Base-by-base conservation (phyloP, 768 basidiomycete species). In the Brasilioporus rufonigricans region DNA sequence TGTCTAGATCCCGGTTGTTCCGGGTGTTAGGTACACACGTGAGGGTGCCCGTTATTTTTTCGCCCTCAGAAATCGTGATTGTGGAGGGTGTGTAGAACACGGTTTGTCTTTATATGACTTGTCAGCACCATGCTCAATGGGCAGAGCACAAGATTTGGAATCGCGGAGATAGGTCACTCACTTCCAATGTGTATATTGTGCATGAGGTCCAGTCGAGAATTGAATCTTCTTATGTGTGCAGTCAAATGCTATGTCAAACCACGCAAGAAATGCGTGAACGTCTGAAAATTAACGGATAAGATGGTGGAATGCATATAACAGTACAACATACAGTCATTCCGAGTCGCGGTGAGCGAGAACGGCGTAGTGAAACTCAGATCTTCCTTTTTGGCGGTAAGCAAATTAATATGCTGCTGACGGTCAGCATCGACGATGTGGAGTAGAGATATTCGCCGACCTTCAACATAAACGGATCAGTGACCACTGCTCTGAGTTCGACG, bases 121-220 rank as follows among this genome's bases (percentile, higher is more conserved):
- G 24, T 63, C 29, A 59, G 52, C 26, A 24, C 3, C 44, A 27
- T 26, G 19, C 27, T 18, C 43, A 11, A 19, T 26, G 32, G 9
- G 31, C 3, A 48, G 16, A 57, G 29, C n/a, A 38, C 48, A 21
- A 14, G 29, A 45, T 18, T 39, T 23, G 16, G 24, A 40, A 43
- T 27, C 5, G 19, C 14, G 43, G 9, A 18, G 19, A 43, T 10
- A 27, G 40, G 29, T 24, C 21, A 83, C 91, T 70, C 63, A 94
- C 93, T 94, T 94, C 92, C 92, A 94, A 71, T 94, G 92, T 26
- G 92, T 94, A 75, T 94, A 94, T 72, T 93, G 89, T 52, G 95
- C 91, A 65, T 98, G 97, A 14, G 97, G 97, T 13, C 97, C 97
- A 13, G 97, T 99, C 44, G 93, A 96, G 74, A 99, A 99, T 65